phyloP scores from a whole-genome alignment of 805 yeast genomes.

The Candida morakotiae region DNA sequence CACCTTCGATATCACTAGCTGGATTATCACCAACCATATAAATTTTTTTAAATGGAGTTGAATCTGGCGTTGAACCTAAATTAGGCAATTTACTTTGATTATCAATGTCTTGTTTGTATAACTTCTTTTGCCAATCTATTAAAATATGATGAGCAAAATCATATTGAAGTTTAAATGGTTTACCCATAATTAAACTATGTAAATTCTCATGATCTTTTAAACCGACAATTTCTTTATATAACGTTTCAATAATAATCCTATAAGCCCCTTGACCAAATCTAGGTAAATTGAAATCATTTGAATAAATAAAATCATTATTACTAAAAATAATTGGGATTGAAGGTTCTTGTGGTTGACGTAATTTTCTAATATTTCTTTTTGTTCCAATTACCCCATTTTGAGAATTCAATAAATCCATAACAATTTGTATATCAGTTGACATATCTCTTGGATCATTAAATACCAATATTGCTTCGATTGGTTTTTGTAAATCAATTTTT shows the following conservation, averaged over 20 bases:
- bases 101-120: constrained; percentile 18
- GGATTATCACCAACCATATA: constrained; percentile 98
- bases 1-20: constrained; percentile 87
- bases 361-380: constrained; percentile 24
- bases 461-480: constrained; percentile 73
- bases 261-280: constrained; percentile 93
- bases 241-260: constrained; percentile 54
- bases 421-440: constrained; percentile 79
- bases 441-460: constrained; percentile 88
- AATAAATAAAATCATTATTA: constrained; percentile 83
- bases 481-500: constrained; percentile 25
- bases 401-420: constrained; percentile 65
- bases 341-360: constrained; percentile 32
- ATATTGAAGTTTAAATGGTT: constrained; percentile 75
- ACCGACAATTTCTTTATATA: constrained; percentile 54
- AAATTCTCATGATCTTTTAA: constrained; percentile 34
- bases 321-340: constrained; percentile 73
- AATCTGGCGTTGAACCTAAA: constrained; percentile 35
- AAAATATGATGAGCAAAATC: constrained; percentile 77
- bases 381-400: constrained; percentile 65
- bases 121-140: constrained; percentile 47
- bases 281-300: constrained; percentile 72
- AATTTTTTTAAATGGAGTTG: constrained; percentile 48
- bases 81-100: constrained; percentile 33
- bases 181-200: constrained; percentile 64